Base-by-base conservation (phyloP, 805 yeast genomes). In the Candida succiphila region DNA sequence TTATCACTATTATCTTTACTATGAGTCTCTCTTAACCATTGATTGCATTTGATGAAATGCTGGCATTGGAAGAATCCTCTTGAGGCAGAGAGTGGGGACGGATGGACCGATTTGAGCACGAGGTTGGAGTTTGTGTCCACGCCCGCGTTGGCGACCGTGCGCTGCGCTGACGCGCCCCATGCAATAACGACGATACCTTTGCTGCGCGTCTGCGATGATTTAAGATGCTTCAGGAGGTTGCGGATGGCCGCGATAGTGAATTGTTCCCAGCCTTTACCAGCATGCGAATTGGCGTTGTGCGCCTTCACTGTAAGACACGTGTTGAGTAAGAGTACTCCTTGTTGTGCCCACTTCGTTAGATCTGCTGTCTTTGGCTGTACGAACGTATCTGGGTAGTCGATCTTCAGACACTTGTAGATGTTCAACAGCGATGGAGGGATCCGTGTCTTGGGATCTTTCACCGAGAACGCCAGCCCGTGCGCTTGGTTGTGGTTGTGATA, bases 401-500 rank as follows among this genome's bases (percentile, higher is more conserved):
- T 65, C 33, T 65, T 58, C 12, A 92, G 57, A 15, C 85, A 78
- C 49, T 86, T 89, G 63, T 79, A 92, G 36, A 92, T 92, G 51
- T 92, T 92, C 31, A 72, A 65, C 37, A 92, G 62, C 2, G 96
- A 86, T 1, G 94, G 92, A 0, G 98, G 97, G 2, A 92, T 81
- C 2, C 75, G 74, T 1, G 86, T 78, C 1, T 71, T 64, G 1
- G 95, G 94, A 22, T 82, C 80, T 36, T 75, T 67, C 1, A 92
- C 97, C 16, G 94, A 82, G 46, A 92, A 92, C 3, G 98, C 97
- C 20, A 92, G 61, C 0, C 98, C 98, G 50, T 92, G 98, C 0
- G 98, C 98, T 55, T 92, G 98, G 52, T 83, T 82, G 45, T 58
- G 57, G 53, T 87, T 86, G 56, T 92, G 98, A 53, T 92, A 92